These are phyloP conservation scores for Hippophae rhamnoides DNA, from an alignment of 306 rosid species.

Conservation along the genomic window DNA sequence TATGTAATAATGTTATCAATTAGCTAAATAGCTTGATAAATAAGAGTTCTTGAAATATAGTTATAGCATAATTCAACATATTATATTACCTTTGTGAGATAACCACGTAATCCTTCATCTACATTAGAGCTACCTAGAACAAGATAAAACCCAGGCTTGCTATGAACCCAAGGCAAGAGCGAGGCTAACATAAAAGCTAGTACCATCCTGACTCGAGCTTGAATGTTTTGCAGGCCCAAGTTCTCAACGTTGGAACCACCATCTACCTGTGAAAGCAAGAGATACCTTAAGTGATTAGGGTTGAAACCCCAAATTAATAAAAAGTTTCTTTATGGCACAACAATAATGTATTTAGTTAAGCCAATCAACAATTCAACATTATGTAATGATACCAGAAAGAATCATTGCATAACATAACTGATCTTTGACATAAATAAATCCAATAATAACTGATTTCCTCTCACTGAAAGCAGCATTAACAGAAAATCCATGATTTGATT, in stretches of 20 bases:
- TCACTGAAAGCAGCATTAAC: too few species aligned
- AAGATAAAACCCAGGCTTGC: conserved; percentile 78
- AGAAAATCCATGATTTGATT: too few species aligned
- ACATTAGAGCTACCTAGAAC: conserved; percentile 92
- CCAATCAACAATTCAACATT: too few species aligned
- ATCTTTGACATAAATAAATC: too few species aligned
- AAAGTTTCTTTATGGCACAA: too few species aligned
- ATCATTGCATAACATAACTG: too few species aligned
- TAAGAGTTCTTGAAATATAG: too few species aligned
- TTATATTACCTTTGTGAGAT: conserved; percentile 68
- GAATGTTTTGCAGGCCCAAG: conserved; percentile 86
- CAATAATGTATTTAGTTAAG: too few species aligned
- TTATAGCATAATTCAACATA: background rate
- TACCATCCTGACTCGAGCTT: conserved; percentile 91
- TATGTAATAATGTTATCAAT: too few species aligned
- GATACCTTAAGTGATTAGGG: background rate
- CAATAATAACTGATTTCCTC: too few species aligned
- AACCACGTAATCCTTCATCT: conserved; percentile 88
- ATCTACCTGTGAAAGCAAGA: conserved; percentile 54
- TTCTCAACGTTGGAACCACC: conserved; percentile 88
- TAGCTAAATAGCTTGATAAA: too few species aligned
- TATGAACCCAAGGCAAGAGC: conserved; percentile 96
- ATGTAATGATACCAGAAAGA: too few species aligned
- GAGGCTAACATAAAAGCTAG: conserved; percentile 95
- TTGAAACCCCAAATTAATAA: background rate